A percentile compares a stretch with the other conserved stretches of the same genome.
Evolutionary conservation across 1,284 basidiomycete species (phyloP).

Genomic region (Rugosomyces carneus): DNA sequence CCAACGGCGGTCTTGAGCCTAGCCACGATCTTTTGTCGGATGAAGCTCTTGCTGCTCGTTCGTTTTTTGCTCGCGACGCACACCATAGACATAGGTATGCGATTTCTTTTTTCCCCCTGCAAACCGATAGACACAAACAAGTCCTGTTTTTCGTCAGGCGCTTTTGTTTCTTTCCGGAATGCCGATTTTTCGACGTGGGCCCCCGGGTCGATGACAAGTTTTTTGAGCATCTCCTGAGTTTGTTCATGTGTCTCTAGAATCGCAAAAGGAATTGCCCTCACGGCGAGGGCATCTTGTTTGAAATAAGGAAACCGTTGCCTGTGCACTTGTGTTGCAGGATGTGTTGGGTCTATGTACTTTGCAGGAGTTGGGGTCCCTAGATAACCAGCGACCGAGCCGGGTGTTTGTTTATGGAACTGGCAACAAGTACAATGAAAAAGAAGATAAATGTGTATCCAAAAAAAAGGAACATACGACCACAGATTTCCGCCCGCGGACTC

Average conservation of each 20-base stretch:
- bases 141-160: not conserved
- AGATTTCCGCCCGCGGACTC: conserved; percentile 23
- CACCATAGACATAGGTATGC: conserved; percentile 28
- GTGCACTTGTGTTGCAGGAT: conserved; percentile 21
- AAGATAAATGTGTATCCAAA: too few species aligned
- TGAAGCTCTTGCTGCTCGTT: conserved; percentile 22
- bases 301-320: conserved; percentile 19
- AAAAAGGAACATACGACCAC: conserved; percentile 24
- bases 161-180: conserved; percentile 8
- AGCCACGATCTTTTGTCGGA: conserved; percentile 23
- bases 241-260: conserved; percentile 20
- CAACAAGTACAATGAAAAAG: too few species aligned
- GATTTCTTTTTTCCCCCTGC: conserved; percentile 16
- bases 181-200: conserved; percentile 22
- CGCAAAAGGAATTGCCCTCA: conserved; percentile 27
- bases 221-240: not conserved
- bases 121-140: conserved; percentile 14
- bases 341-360: conserved; percentile 22
- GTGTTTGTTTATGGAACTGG: conserved; percentile 24
- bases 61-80: conserved; percentile 24
- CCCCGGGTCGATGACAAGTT: conserved; percentile 22
- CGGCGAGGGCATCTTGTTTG: conserved; percentile 14
- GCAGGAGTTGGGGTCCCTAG: conserved; percentile 9
- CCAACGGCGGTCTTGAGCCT: conserved; percentile 34
- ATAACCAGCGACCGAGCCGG: conserved; percentile 17